These are phyloP conservation scores for Medicago truncatula DNA, from an alignment of 306 rosid species.

Conservation along the genomic window DNA sequence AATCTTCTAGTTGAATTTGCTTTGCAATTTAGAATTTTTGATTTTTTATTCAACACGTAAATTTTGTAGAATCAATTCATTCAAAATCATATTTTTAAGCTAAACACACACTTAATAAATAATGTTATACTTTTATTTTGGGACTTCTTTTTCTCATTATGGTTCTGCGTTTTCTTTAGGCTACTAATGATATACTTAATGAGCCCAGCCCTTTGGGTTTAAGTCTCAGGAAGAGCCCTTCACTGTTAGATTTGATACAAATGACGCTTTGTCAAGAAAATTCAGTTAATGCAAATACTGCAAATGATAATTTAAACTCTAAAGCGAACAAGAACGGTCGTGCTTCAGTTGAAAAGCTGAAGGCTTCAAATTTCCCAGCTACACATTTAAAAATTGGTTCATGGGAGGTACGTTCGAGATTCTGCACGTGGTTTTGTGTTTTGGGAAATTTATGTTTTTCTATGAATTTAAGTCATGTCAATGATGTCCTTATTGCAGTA, in stretches of 20 bases:
- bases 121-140: neutral
- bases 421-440: neutral
- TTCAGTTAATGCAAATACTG: conserved; percentile 28
- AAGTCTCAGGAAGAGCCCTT: conserved; percentile 85
- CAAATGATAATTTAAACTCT: conserved; percentile 45
- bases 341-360: conserved; percentile 57
- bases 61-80: no score
- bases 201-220: conserved; percentile 95
- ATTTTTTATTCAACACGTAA: no score
- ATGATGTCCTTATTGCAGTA: conserved; percentile 58
- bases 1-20: no score
- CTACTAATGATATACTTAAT: conserved; percentile 65
- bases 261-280: conserved; percentile 75
- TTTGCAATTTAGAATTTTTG: no score
- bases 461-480: neutral
- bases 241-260: conserved; percentile 80
- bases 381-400: conserved; percentile 68
- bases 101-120: no score
- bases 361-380: conserved; percentile 92
- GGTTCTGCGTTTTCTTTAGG: conserved; percentile 29
- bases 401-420: conserved; percentile 74
- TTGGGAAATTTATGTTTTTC: neutral
- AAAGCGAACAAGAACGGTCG: conserved; percentile 50
- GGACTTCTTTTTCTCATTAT: neutral
- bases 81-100: no score